Evolutionary conservation across 2,329 filamentous ascomycete genomes (phyloP).

Genomic region (Monosporascus sp.): DNA sequence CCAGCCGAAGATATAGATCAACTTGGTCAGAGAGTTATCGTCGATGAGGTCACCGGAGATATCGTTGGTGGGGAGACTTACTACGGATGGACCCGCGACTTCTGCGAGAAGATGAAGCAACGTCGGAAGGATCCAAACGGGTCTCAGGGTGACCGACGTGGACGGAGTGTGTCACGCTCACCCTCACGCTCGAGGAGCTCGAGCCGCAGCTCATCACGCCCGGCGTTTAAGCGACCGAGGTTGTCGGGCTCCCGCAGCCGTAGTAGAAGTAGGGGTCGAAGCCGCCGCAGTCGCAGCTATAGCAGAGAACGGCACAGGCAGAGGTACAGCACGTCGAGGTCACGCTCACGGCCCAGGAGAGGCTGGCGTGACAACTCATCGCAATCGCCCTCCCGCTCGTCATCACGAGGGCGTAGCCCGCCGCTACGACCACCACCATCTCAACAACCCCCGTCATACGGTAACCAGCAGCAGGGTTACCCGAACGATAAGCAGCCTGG

Average conservation of each 20-base stretch:
- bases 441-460: constrained; percentile 4
- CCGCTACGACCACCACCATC: constrained; percentile 3
- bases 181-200: constrained; percentile 29
- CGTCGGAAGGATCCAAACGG: constrained; percentile 33
- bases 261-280: constrained; percentile 28
- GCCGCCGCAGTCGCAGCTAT: constrained; percentile 18
- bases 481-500: constrained; percentile 10
- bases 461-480: constrained; percentile 2
- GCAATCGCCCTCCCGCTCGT: constrained; percentile 12
- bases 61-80: constrained; percentile 66
- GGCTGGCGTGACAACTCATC: constrained; percentile 11
- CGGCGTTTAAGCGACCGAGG: constrained; percentile 35
- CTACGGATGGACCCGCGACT: constrained; percentile 79
- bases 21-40: constrained; percentile 63
- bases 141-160: constrained; percentile 14
- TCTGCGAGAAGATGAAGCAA: constrained; percentile 76
- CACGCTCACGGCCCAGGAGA: constrained; percentile 22
- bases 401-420: constrained; percentile 10
- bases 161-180: constrained; percentile 30
- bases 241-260: constrained; percentile 30
- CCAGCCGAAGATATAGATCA: constrained; percentile 62
- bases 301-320: constrained; percentile 19
- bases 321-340: constrained; percentile 25
- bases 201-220: constrained; percentile 30
- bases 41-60: constrained; percentile 63